Conservation (phyloP, 73 alveolate genomes). For the Tetrahymena elliotti region DNA sequence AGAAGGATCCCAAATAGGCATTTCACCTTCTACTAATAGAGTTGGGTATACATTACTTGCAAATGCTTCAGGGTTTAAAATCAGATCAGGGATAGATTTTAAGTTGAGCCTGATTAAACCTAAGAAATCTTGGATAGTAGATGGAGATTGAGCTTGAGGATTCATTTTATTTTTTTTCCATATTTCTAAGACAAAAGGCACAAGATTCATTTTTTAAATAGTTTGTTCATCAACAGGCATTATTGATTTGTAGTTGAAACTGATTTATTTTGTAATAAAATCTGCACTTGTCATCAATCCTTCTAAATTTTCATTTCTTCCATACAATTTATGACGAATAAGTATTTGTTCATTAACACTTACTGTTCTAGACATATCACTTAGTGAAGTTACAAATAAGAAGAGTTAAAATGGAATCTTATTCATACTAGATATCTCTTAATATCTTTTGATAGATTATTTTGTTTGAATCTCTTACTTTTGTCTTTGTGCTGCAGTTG, state of each 20-base stretch:
- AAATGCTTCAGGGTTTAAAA: not conserved
- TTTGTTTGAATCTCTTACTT: not conserved
- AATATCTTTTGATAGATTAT: not conserved
- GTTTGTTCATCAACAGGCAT: not conserved
- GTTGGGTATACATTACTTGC: not conserved
- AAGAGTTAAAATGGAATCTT: not conserved
- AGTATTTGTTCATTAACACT: not conserved
- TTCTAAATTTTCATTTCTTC: not conserved
- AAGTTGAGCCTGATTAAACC: not conserved
- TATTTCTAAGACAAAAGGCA: not conserved
- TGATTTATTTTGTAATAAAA: not conserved
- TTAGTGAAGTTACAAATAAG: not conserved
- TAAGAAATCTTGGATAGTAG: not conserved
- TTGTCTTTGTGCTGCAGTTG: not conserved
- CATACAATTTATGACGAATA: not conserved
- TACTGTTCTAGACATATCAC: not conserved
- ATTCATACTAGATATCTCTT: not conserved
- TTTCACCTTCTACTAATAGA: not conserved
- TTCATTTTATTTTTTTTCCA: not conserved
- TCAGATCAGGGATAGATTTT: not conserved
- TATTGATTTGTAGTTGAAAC: not conserved
- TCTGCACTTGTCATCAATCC: not conserved
- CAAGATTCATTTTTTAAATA: not conserved
- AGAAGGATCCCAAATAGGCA: not conserved
- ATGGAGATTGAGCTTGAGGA: not conserved